Evolutionary conservation across 2,329 filamentous ascomycete genomes (phyloP).

Genomic region (Cryphonectria naterciae): DNA sequence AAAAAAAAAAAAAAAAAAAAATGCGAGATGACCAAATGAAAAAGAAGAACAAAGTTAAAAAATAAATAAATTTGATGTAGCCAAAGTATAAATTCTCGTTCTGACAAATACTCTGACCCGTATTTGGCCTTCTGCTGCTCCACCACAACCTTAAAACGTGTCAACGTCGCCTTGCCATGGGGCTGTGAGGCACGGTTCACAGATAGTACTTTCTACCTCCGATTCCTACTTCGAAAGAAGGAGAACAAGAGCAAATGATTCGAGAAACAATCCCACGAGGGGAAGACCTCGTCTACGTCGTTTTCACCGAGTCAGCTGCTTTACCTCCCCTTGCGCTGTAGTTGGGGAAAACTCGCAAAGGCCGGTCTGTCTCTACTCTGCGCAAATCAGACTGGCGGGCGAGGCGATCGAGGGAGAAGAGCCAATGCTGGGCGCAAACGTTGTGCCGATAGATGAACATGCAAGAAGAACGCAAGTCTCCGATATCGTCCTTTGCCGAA

Average conservation of each 20-base stretch:
- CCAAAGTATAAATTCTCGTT: not conserved
- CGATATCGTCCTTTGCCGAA: not conserved
- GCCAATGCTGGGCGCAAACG: not conserved
- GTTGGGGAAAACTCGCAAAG: not conserved
- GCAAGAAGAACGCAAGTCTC: not conserved
- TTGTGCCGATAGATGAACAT: not conserved
- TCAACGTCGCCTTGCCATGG: not conserved
- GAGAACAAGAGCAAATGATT: not conserved
- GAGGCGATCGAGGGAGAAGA: not conserved
- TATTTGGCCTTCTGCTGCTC: not conserved
- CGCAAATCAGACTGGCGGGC: not conserved
- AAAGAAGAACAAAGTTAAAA: not conserved
- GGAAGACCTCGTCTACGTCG: not conserved
- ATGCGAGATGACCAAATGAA: not conserved
- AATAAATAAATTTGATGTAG: not conserved
- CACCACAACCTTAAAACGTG: not conserved
- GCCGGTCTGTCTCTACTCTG: no score
- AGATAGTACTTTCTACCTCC: not conserved
- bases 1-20: no score
- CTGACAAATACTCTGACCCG: not conserved
- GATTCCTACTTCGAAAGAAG: not conserved
- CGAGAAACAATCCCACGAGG: not conserved
- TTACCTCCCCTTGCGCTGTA: not conserved
- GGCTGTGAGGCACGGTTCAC: not conserved
- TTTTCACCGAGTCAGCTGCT: not conserved